Base-by-base conservation (phyloP, 352 stramenopile species). In the Phytopythium boreale region DNA sequence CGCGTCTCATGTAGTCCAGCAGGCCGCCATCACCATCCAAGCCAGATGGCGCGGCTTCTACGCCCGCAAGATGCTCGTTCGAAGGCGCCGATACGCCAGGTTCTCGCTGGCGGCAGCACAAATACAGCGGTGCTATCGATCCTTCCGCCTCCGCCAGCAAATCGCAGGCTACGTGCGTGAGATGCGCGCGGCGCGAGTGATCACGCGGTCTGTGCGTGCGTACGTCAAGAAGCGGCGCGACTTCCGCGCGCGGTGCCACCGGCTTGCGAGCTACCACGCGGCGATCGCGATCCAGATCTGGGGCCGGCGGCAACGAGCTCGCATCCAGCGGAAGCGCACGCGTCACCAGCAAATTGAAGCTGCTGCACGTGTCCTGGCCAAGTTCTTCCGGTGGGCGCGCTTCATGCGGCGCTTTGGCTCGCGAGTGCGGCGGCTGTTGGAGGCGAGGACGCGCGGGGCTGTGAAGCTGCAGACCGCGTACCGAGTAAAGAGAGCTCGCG, bases 391-490 rank as follows among this genome's bases (percentile, higher is more conserved):
- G 7, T 80, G 73, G 37, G 31, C 46, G 4, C 63, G 49, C 2
- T 90, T 88, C 51, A 36, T 80, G 6, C 34, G 68, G 9, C 47
- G 44, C 9, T 88, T 90, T 64, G 61, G 67, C 5, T 50, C 60
- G 44, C 76, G 76, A 6, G 71, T 92, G 19, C 65, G 72, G 41
- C 63, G 50, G 1, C 17, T 76, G 26, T 9, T 79, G 5, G 59
- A 75, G 17, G 55, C 46, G 26, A 80, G 71, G 51, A 71, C 57
- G 0, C 61, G 49, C 1, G 81, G 77, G 0, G 76, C 83, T 3
- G 68, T 80, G 37, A 69, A 61, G 27, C 64, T 93, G 9, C 84
- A 91, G 55, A 79, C 74, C 24, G 79, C 79, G 8, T 93, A 87
- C 64, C 80, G 84, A 29, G 71, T 80, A 3, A 90, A 88, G 50